phyloP scores from a whole-genome alignment of 2,329 filamentous ascomycete species.

The Colletotrichum orbiculare region DNA sequence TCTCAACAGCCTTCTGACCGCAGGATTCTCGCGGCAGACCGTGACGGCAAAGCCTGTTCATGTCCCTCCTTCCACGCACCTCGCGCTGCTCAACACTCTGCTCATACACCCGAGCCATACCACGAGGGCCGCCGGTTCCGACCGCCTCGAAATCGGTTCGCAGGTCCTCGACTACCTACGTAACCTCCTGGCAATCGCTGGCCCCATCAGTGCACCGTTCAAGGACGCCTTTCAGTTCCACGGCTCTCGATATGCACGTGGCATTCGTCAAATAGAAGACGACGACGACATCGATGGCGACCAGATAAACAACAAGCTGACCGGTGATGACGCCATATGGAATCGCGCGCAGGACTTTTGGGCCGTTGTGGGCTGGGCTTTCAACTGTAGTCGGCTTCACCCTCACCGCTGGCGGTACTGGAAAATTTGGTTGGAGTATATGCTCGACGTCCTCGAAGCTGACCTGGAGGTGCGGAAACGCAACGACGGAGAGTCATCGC shows the following conservation, averaged over 20 bases:
- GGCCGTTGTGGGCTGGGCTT: conserved; percentile 89
- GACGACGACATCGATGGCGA: conserved; percentile 60
- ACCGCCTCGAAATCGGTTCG: conserved; percentile 71
- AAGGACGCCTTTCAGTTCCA: conserved; percentile 78
- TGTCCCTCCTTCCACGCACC: conserved; percentile 76
- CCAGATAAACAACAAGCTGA: conserved; percentile 68
- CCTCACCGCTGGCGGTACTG: conserved; percentile 83
- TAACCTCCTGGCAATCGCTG: conserved; percentile 71
- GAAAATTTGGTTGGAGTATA: conserved; percentile 82
- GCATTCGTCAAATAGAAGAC: conserved; percentile 54
- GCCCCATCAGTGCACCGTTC: conserved; percentile 77
- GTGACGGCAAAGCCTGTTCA: conserved; percentile 58
- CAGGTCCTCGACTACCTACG: conserved; percentile 77
- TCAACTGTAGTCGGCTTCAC: conserved; percentile 81
- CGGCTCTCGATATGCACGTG: conserved; percentile 51
- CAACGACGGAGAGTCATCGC: conserved; percentile 53
- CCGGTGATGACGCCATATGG: conserved; percentile 76
- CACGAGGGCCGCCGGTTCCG: conserved; percentile 72
- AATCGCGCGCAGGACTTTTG: conserved; percentile 86
- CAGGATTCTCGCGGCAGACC: conserved; percentile 54
- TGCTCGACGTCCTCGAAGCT: conserved; percentile 80
- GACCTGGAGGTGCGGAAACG: conserved; percentile 72
- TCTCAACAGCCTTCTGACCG: conserved; percentile 65
- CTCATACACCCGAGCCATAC: conserved; percentile 84
- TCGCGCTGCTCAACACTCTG: conserved; percentile 84